A percentile compares a stretch with the other conserved stretches of the same genome.
phyloP scores from a whole-genome alignment of 208 protist species.

The Acanthamoeba castellanii region DNA sequence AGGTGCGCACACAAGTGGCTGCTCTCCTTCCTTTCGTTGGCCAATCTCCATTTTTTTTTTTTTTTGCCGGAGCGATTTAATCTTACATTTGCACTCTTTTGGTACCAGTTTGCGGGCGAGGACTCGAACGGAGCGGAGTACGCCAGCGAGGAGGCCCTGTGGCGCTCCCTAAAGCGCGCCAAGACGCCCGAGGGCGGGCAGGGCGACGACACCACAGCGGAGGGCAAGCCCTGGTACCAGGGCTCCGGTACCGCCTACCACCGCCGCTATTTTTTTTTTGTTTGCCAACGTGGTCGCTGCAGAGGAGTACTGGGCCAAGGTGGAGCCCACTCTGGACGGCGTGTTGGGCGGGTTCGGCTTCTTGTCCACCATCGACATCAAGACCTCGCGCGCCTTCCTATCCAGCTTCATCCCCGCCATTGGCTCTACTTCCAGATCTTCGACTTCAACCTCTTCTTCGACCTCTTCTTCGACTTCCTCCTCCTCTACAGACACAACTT shows the following conservation, averaged over 20 bases:
- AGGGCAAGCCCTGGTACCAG: slow-evolving; percentile 39
- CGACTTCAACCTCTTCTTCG: neutral
- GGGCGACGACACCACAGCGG: too few species aligned
- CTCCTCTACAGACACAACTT: neutral
- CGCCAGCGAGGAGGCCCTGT: slow-evolving; percentile 38
- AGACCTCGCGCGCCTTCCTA: slow-evolving; percentile 35
- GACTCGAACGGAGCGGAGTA: slow-evolving; percentile 3
- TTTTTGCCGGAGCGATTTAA: neutral
- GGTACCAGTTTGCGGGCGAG: slow-evolving; percentile 44
- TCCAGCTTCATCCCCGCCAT: slow-evolving; percentile 44
- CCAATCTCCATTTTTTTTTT: neutral
- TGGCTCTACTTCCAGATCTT: neutral
- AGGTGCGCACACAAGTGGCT: neutral
- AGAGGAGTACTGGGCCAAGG: slow-evolving; percentile 65
- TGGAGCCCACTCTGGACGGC: slow-evolving; percentile 51
- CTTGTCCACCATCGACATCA: slow-evolving; percentile 64
- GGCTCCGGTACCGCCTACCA: neutral
- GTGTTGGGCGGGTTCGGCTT: slow-evolving; percentile 68
- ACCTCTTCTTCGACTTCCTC: neutral
- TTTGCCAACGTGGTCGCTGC: neutral
- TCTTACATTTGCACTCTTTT: neutral
- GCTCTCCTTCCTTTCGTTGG: neutral
- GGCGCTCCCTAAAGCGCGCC: slow-evolving; percentile 15
- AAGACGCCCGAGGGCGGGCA: neutral
- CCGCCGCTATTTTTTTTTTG: neutral